These are phyloP conservation scores for Orbilia brochopaga DNA, from an alignment of 2,329 filamentous ascomycete genomes.

Conservation along the genomic window DNA sequence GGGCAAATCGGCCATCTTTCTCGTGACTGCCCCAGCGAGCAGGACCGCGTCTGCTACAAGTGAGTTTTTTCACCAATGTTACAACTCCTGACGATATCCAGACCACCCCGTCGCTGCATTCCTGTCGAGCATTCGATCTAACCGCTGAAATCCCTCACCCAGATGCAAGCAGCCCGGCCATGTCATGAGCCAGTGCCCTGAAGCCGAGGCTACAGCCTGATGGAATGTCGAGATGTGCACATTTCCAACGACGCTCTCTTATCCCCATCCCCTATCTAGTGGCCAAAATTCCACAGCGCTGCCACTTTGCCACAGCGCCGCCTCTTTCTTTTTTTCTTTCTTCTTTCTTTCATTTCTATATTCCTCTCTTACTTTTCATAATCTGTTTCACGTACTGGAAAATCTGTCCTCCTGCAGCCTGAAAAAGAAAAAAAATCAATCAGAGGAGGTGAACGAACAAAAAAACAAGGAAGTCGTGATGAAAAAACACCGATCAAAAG, in stretches of 20 bases:
- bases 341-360: neutral
- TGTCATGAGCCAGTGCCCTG: constrained; percentile 88
- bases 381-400: constrained; percentile 2
- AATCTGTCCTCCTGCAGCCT: constrained; percentile 11
- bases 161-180: constrained; percentile 76
- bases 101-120: neutral
- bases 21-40: constrained; percentile 93
- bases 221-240: neutral
- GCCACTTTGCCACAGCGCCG: constrained; percentile 12
- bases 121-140: neutral
- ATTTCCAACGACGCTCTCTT: neutral
- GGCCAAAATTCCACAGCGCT: neutral
- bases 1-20: constrained; percentile 92
- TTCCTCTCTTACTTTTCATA: constrained; percentile 17
- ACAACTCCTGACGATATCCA: neutral
- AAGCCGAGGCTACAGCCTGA: constrained; percentile 62
- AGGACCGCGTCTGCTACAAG: constrained; percentile 99
- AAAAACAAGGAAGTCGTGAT: neutral
- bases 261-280: constrained; percentile 6
- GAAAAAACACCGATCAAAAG: too few species aligned
- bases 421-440: constrained; percentile 7
- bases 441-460: neutral
- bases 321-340: neutral
- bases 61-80: constrained; percentile 60
- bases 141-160: constrained; percentile 14